phyloP scores from a whole-genome alignment of 164 flowering plant genomes.

The Dillenia suffruticosa region DNA sequence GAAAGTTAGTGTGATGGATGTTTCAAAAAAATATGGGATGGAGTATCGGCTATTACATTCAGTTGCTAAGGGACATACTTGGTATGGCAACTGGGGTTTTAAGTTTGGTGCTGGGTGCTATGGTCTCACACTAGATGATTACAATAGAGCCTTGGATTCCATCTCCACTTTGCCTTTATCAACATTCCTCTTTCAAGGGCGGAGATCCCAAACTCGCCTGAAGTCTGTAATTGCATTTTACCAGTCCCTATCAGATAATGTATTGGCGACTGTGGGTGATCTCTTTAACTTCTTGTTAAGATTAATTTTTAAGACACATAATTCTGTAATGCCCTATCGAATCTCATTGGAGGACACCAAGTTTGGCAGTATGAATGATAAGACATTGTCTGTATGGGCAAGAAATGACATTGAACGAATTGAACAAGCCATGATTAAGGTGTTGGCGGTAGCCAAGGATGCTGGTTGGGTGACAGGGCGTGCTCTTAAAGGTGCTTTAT shows the following conservation, averaged over 20 bases:
- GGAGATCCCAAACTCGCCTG: slow-evolving; percentile 38
- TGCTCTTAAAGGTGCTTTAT: slow-evolving; percentile 64
- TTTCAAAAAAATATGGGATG: slow-evolving; percentile 71
- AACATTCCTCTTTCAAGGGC: slow-evolving; percentile 30
- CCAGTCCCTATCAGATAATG: slow-evolving; percentile 48
- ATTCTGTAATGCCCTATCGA: slow-evolving; percentile 3
- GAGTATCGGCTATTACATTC: slow-evolving; percentile 79
- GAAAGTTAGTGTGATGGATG: slow-evolving; percentile 85
- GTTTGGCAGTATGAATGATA: slow-evolving; percentile 8
- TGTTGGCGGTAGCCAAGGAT: slow-evolving; percentile 53
- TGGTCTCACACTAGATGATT: slow-evolving; percentile 52
- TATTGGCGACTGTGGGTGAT: slow-evolving; percentile 48
- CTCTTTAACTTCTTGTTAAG: slow-evolving; percentile 50
- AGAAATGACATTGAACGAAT: slow-evolving; percentile 47
- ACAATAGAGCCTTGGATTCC: slow-evolving; percentile 40
- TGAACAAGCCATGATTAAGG: slow-evolving; percentile 61
- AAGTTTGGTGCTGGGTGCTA: slow-evolving; percentile 81
- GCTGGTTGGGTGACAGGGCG: slow-evolving; percentile 68
- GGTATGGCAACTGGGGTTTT: slow-evolving; percentile 93
- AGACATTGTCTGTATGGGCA: slow-evolving; percentile 39
- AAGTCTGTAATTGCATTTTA: slow-evolving; percentile 52
- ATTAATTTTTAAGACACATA: slow-evolving; percentile 35
- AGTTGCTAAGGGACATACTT: slow-evolving; percentile 54
- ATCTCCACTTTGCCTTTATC: slow-evolving; percentile 50
- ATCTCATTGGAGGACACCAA: slow-evolving; percentile 15